phyloP scores from a whole-genome alignment of 2,329 filamentous ascomycete genomes.

The Calonectria hawksworthii region DNA sequence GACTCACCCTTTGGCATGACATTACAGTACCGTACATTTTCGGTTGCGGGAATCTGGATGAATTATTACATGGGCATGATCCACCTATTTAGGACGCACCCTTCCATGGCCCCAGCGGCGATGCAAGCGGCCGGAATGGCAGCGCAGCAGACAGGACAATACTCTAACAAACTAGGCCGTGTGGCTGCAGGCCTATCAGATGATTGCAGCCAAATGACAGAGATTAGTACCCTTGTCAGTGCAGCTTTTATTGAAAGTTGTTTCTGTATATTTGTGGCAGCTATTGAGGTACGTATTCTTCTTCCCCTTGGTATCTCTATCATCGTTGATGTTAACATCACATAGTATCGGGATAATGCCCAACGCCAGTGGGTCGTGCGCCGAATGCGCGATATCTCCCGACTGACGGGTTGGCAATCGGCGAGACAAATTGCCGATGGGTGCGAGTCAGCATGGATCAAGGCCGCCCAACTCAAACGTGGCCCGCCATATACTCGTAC shows the following conservation, averaged over 20 bases:
- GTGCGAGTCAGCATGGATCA: constrained; percentile 88
- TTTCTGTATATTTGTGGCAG: constrained; percentile 89
- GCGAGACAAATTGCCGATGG: constrained; percentile 85
- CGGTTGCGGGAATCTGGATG: constrained; percentile 90
- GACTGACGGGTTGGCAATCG: constrained; percentile 89
- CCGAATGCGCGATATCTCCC: constrained; percentile 80
- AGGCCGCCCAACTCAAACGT: constrained; percentile 77
- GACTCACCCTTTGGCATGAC: constrained; percentile 84
- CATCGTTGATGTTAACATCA: constrained; percentile 31
- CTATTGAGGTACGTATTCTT: constrained; percentile 74
- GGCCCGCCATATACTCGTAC: constrained; percentile 80
- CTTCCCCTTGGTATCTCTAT: background rate
- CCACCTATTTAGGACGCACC: constrained; percentile 84
- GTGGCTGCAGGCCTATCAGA: constrained; percentile 81
- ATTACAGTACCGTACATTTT: constrained; percentile 85
- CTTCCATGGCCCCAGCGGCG: constrained; percentile 90
- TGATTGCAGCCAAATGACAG: constrained; percentile 63
- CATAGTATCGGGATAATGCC: constrained; percentile 75
- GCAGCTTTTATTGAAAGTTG: constrained; percentile 86
- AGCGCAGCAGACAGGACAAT: constrained; percentile 77
- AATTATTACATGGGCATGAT: constrained; percentile 90
- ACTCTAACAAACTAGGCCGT: constrained; percentile 82
- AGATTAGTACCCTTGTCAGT: constrained; percentile 82
- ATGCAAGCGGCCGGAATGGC: constrained; percentile 88
- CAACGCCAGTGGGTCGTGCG: constrained; percentile 86